phyloP scores from a whole-genome alignment of 768 basidiomycete species.

The Leccinum variicolor region DNA sequence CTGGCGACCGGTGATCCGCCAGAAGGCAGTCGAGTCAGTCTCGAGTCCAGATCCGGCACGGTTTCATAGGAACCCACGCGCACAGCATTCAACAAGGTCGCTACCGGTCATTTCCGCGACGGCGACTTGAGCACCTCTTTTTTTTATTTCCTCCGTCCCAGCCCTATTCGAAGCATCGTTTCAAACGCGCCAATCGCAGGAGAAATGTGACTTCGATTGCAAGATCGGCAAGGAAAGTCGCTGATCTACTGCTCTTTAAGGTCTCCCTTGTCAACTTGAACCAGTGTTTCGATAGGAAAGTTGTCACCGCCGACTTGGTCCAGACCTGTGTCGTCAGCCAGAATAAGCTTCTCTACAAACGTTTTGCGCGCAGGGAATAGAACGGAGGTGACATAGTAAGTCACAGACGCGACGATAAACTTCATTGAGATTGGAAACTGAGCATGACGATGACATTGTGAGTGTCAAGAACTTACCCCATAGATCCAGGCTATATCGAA shows the following conservation, averaged over 20 bases:
- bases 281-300: neutral
- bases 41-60: constrained; percentile 4
- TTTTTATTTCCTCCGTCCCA: neutral
- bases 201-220: neutral
- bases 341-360: constrained; percentile 25
- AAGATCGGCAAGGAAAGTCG: constrained; percentile 9
- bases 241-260: constrained; percentile 5
- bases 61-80: neutral
- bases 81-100: neutral
- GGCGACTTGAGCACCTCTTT: constrained; percentile 7
- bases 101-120: constrained; percentile 11
- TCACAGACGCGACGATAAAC: constrained; percentile 23
- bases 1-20: constrained; percentile 5
- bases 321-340: constrained; percentile 12
- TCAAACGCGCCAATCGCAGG: neutral
- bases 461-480: constrained; percentile 46
- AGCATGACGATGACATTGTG: neutral
- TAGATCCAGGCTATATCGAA: constrained; percentile 78
- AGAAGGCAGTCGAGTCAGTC: constrained; percentile 7
- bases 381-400: constrained; percentile 27
- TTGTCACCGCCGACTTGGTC: neutral
- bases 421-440: neutral
- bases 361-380: constrained; percentile 26
- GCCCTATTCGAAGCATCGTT: neutral
- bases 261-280: neutral